phyloP scores from a whole-genome alignment of 108 stramenopile species.

The Epithemia pelagica region DNA sequence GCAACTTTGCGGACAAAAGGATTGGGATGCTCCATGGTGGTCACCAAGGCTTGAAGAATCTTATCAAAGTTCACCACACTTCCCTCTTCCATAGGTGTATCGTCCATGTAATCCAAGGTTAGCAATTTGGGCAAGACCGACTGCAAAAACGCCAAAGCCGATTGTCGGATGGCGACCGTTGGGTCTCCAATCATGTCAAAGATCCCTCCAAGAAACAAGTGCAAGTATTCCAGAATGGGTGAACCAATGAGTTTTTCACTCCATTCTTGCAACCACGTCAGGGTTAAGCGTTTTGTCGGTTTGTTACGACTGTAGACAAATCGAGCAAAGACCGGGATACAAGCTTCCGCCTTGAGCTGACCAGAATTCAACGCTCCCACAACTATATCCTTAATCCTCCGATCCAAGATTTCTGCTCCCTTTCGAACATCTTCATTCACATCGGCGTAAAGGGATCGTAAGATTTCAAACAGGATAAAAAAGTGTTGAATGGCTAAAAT shows the following conservation, averaged over 20 bases:
- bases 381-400: constrained; percentile 78
- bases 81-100: constrained; percentile 41
- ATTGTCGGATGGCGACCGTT: constrained; percentile 66
- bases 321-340: constrained; percentile 79
- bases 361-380: constrained; percentile 77
- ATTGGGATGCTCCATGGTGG: constrained; percentile 87
- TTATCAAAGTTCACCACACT: constrained; percentile 81
- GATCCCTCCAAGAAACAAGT: constrained; percentile 73
- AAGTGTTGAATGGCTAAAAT: constrained; percentile 76
- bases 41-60: constrained; percentile 71
- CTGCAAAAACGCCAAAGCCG: constrained; percentile 77
- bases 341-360: constrained; percentile 70
- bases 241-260: constrained; percentile 72
- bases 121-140: constrained; percentile 78
- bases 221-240: constrained; percentile 79
- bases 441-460: constrained; percentile 72
- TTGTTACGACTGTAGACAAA: constrained; percentile 86
- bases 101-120: constrained; percentile 55
- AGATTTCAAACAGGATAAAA: constrained; percentile 84
- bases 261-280: constrained; percentile 82
- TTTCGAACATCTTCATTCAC: constrained; percentile 74
- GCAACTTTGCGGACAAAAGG: constrained; percentile 88
- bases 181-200: constrained; percentile 88
- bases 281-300: constrained; percentile 74
- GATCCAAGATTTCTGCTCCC: constrained; percentile 74